Evolutionary conservation across 139 green algal species (phyloP).

Genomic region (Volvox reticuliferus): DNA sequence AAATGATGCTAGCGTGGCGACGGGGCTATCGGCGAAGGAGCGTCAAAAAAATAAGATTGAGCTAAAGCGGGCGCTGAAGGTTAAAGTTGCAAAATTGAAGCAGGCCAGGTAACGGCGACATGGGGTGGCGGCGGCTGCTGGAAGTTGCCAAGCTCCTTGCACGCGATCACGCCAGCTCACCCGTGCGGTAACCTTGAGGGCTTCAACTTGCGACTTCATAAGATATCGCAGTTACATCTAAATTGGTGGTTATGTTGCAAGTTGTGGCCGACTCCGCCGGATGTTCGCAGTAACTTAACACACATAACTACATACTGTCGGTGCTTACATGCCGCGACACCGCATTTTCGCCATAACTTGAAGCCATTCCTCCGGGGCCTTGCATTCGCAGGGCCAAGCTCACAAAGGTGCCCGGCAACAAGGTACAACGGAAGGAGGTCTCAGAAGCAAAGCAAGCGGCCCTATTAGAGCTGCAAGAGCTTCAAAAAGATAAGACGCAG

Average conservation of each 20-base stretch:
- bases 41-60: background rate
- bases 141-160: too few relatives aligned
- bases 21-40: conserved; percentile 29
- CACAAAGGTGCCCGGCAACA: conserved; percentile 44
- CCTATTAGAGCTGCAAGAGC: conserved; percentile 23
- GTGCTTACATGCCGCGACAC: too few relatives aligned
- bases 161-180: too few relatives aligned
- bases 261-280: too few relatives aligned
- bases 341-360: too few relatives aligned
- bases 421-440: conserved; percentile 32
- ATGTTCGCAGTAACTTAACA: too few relatives aligned
- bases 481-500: conserved; percentile 1
- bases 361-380: background rate
- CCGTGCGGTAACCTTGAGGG: too few relatives aligned
- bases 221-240: too few relatives aligned
- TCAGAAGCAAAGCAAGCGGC: conserved; percentile 36
- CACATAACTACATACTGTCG: too few relatives aligned
- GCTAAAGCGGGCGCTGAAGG: conserved; percentile 26
- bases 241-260: too few relatives aligned
- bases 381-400: conserved; percentile 26
- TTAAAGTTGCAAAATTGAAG: conserved; percentile 32
- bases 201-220: too few relatives aligned
- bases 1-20: conserved; percentile 19
- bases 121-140: background rate
- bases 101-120: conserved; percentile 25